Evolutionary conservation across 2,329 filamentous ascomycete genomes (phyloP).

Genomic region (Diplodia corticola): DNA sequence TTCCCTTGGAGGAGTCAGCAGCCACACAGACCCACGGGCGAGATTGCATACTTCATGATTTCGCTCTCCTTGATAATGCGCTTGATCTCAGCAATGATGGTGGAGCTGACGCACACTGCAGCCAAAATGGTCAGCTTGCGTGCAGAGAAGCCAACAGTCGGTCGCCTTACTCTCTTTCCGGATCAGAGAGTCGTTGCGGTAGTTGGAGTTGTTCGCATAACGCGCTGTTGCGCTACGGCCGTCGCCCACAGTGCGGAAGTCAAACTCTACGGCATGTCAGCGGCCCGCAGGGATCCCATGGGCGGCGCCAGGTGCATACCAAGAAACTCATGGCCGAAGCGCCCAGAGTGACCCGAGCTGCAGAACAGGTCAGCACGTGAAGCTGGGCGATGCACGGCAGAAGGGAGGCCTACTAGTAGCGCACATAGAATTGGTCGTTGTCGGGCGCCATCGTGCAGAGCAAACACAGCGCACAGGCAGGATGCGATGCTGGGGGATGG

Average conservation of each 20-base stretch:
- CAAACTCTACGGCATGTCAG: constrained; percentile 70
- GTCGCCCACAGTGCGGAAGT: constrained; percentile 89
- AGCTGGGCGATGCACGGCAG: constrained; percentile 32
- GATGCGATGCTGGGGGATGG: constrained; percentile 15
- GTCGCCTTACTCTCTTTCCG: constrained; percentile 91
- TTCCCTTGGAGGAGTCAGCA: constrained; percentile 62
- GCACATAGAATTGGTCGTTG: constrained; percentile 87
- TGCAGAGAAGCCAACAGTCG: not conserved
- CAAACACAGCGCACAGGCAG: constrained; percentile 29
- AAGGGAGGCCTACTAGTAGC: constrained; percentile 79
- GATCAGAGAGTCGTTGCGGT: constrained; percentile 96
- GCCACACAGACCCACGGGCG: not conserved
- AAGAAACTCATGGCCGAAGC: constrained; percentile 97
- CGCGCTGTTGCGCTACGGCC: constrained; percentile 89
- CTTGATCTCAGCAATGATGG: constrained; percentile 91
- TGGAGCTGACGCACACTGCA: constrained; percentile 90
- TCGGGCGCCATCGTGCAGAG: constrained; percentile 58
- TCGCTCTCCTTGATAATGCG: constrained; percentile 96
- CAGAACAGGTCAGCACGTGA: constrained; percentile 38
- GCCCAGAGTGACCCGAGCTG: constrained; percentile 95
- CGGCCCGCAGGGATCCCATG: constrained; percentile 24
- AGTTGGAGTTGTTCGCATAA: constrained; percentile 99
- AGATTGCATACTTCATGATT: constrained; percentile 79
- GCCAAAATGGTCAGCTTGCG: not conserved
- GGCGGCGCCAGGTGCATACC: constrained; percentile 54